These are phyloP conservation scores for Kwoniella mangroviensis DNA, from an alignment of 768 basidiomycete genomes.

Conservation along the genomic window DNA sequence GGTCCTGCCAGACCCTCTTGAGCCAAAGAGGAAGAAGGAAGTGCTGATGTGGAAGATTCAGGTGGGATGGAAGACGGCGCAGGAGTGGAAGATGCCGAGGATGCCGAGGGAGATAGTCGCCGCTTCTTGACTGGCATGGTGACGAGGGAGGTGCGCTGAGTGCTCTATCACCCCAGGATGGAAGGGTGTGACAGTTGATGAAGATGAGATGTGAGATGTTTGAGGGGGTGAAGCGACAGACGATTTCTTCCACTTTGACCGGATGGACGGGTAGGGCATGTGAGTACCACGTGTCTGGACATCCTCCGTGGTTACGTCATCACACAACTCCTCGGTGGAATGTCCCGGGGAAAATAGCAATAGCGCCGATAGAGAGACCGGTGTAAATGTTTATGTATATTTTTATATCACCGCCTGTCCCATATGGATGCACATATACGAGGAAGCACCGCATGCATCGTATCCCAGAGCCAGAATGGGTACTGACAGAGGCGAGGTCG, in stretches of 20 bases:
- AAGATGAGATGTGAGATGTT: background rate
- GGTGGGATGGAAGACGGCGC: conserved; percentile 12
- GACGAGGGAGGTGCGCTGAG: background rate
- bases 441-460: too few species aligned
- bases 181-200: too few species aligned
- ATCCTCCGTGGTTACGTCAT: too few species aligned
- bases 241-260: too few species aligned
- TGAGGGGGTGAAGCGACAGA: too few species aligned
- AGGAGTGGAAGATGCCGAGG: conserved; percentile 31
- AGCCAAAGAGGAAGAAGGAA: conserved; percentile 8
- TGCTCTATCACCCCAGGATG: background rate
- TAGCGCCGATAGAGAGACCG: background rate
- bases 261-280: background rate
- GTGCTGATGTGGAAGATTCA: background rate
- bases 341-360: too few species aligned
- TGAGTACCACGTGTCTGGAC: background rate
- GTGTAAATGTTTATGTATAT: too few species aligned
- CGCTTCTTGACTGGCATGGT: conserved; percentile 34
- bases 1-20: conserved; percentile 22
- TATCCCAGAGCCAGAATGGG: too few species aligned
- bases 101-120: conserved; percentile 34
- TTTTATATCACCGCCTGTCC: too few species aligned
- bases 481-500: too few species aligned
- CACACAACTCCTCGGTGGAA: too few species aligned
- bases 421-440: too few species aligned